These are phyloP conservation scores for Venturia oleaginea DNA, from an alignment of 2,329 filamentous ascomycete genomes.

Conservation along the genomic window DNA sequence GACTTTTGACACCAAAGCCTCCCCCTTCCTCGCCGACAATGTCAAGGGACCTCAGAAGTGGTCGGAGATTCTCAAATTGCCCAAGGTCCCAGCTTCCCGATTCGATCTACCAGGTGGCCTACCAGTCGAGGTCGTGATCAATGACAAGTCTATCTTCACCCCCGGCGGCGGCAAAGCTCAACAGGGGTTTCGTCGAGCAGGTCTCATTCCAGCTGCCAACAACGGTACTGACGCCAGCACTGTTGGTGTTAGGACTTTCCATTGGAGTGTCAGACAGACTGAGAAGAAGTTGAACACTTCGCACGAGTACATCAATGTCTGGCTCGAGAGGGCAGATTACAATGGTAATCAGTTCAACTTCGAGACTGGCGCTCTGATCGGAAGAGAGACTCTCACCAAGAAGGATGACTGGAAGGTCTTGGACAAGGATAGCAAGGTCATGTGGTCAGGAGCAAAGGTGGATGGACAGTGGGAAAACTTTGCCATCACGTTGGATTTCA, in stretches of 20 bases:
- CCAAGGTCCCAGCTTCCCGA: constrained; percentile 29
- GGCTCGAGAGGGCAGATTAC: constrained; percentile 31
- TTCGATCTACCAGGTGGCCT: constrained; percentile 37
- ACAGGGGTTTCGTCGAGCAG: constrained; percentile 51
- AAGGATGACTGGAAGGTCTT: constrained; percentile 31
- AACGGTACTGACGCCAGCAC: constrained; percentile 45
- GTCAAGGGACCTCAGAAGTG: constrained; percentile 46
- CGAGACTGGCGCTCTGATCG: constrained; percentile 46
- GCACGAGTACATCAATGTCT: constrained; percentile 49
- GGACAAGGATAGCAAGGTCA: constrained; percentile 25
- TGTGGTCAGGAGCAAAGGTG: constrained; percentile 46
- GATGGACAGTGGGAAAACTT: constrained; percentile 52
- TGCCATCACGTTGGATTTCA: constrained; percentile 49
- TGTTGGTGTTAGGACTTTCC: constrained; percentile 49
- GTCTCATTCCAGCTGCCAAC: constrained; percentile 40
- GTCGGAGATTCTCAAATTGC: constrained; percentile 44
- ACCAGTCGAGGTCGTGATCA: constrained; percentile 47
- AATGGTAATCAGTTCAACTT: constrained; percentile 36
- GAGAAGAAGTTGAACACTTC: constrained; percentile 44
- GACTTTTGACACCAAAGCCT: constrained; percentile 26
- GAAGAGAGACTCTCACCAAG: constrained; percentile 34
- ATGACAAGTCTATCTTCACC: constrained; percentile 46
- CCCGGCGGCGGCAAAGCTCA: constrained; percentile 34
- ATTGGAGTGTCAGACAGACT: constrained; percentile 49
- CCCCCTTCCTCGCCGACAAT: constrained; percentile 42